A percentile compares a stretch with the other conserved stretches of the same genome.
Evolutionary conservation across 495 filamentous ascomycete species (phyloP).

Genomic region (Chaetomium tenue): DNA sequence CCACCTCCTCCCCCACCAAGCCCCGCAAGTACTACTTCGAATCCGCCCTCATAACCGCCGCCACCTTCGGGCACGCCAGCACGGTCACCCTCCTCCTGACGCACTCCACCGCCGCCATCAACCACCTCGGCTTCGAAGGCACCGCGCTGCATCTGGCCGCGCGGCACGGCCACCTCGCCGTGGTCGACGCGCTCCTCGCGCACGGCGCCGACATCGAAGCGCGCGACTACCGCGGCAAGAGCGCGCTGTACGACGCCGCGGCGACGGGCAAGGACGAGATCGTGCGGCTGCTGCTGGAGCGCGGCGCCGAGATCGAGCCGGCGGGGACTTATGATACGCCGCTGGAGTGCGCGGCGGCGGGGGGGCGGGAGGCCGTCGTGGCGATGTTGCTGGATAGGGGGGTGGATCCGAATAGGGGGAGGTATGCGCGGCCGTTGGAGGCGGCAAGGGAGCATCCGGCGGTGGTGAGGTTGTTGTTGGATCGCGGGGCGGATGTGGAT

Average conservation of each 20-base stretch:
- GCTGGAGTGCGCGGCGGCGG: too few species aligned
- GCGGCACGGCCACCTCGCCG: not conserved
- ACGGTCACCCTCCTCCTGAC: not conserved
- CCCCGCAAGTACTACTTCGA: not conserved
- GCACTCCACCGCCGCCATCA: not conserved
- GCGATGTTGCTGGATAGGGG: too few species aligned
- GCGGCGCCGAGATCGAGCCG: not conserved
- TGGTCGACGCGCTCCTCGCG: not conserved
- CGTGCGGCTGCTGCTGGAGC: not conserved
- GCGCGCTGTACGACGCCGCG: not conserved
- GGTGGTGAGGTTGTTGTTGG: too few species aligned
- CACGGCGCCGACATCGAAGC: not conserved
- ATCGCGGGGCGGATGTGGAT: too few species aligned
- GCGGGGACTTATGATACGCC: too few species aligned
- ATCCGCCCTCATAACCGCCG: not conserved
- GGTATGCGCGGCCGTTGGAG: too few species aligned
- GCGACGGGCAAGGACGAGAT: not conserved
- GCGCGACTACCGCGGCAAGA: not conserved
- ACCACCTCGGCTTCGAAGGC: not conserved
- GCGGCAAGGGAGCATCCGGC: too few species aligned
- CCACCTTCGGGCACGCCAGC: not conserved
- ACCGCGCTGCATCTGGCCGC: not conserved
- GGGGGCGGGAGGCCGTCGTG: too few species aligned
- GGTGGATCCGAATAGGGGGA: too few species aligned
- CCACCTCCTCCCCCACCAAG: too few species aligned